Base-by-base conservation (phyloP, 441 rosid genomes). In the Arabidopsis lyrata region DNA sequence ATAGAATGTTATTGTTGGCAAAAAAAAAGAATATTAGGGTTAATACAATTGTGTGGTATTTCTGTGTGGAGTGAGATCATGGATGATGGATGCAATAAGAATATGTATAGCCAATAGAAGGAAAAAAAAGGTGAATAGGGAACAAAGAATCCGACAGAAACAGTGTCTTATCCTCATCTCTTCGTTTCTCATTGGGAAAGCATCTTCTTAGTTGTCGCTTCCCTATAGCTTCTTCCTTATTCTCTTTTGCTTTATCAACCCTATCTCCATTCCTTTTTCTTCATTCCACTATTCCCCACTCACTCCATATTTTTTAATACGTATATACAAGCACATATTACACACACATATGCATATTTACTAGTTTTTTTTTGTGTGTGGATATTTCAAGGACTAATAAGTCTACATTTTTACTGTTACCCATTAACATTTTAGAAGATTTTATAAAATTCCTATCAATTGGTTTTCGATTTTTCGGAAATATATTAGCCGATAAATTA, bases 171-270 rank as follows among this genome's bases (percentile, higher is more conserved):
- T 65, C 48, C 73, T 71, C 73, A 74, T 79, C 78, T 58, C 54
- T 14, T 74, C 62, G 3, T 50, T 72, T 68, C 63, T 69, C 44
- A 59, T 63, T 71, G 66, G 53, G 60, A 62, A 56, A 76, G 49
- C 74, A 75, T 80, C 53, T 31, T 66, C 70, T 66, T 81, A 76
- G 71, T 56, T 82, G 86, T 78, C 82, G 56, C 72, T 76, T 18
- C 88, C 86, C 85, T 81, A 57, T 77, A 55, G 29, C 74, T 61
- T 74, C 79, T 54, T 27, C 47, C 15, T 13, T 45, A 39, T 75
- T 50, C 68, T 71, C 59, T 39, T 45, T 39, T 12, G 5, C 39
- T 56, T 53, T 58, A 29, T 45, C 70, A 58, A 45, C 75, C 65
- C 50, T 59, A 38, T 57, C 72, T 57, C 55, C 67, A 38, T 56